Conservation (phyloP, 257 asterid genomes). For the Solanum pennellii region DNA sequence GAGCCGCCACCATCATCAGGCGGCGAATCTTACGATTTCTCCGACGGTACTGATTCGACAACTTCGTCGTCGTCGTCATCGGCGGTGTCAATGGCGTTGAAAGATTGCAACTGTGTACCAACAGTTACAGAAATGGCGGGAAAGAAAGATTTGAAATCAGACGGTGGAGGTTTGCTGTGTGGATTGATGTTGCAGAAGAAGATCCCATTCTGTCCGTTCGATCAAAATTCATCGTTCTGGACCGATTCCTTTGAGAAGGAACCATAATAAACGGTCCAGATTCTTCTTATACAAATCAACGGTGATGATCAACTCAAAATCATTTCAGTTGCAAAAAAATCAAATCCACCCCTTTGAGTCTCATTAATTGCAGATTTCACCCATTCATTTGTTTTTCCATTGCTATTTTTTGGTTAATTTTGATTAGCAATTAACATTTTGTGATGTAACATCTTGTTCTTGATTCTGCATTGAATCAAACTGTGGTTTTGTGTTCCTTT, state of each 20-base stretch:
- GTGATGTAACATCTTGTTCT: background rate
- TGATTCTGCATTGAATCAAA: background rate
- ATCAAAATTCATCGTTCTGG: conserved; percentile 45
- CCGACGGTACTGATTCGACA: conserved; percentile 62
- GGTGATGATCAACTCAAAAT: background rate
- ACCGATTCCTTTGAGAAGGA: conserved; percentile 27
- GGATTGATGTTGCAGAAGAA: conserved; percentile 55
- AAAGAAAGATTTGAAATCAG: conserved; percentile 27
- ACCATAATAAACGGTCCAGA: conserved; percentile 20
- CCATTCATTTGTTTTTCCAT: background rate
- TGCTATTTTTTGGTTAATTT: background rate
- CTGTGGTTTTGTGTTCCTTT: background rate
- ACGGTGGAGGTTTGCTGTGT: conserved; percentile 55
- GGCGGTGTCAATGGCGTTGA: conserved; percentile 38
- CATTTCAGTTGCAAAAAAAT: background rate
- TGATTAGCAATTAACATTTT: background rate
- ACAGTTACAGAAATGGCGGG: conserved; percentile 42
- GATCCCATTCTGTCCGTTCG: conserved; percentile 49
- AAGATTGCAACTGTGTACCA: conserved; percentile 54
- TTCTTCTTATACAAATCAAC: background rate
- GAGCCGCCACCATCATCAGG: conserved; percentile 39
- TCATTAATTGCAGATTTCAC: background rate
- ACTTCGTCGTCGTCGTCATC: conserved; percentile 55
- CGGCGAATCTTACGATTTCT: conserved; percentile 52
- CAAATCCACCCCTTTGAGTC: background rate